Evolutionary conservation across 805 yeast genomes (phyloP).

Genomic region (Saccharomyces mikatae): DNA sequence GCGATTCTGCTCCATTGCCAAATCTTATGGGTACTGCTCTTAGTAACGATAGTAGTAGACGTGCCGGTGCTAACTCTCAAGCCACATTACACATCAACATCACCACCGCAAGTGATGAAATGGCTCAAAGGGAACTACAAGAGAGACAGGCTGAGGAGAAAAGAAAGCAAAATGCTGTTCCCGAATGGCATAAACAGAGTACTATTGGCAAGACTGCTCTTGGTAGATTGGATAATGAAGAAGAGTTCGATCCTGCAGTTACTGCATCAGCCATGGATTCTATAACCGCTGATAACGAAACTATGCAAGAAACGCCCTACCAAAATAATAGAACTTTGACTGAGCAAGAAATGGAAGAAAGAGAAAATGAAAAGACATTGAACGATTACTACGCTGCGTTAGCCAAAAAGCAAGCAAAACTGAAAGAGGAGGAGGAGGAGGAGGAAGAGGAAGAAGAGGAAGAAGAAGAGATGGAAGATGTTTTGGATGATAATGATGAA

Average conservation of each 20-base stretch:
- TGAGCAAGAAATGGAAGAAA: conserved; percentile 42
- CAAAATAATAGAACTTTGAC: conserved; percentile 18
- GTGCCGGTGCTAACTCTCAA: conserved; percentile 57
- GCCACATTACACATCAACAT: conserved; percentile 87
- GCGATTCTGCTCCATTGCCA: conserved; percentile 23
- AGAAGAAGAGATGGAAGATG: conserved; percentile 43
- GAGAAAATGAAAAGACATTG: conserved; percentile 64
- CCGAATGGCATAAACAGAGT: conserved; percentile 90
- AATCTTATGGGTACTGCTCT: conserved; percentile 23
- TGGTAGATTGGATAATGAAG: conserved; percentile 49
- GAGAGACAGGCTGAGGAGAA: conserved; percentile 60
- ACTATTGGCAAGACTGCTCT: conserved; percentile 69
- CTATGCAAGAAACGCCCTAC: conserved; percentile 2
- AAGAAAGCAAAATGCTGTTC: conserved; percentile 87
- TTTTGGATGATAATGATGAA: conserved; percentile 34
- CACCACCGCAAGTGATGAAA: conserved; percentile 77
- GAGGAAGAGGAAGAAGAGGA: conserved; percentile 40
- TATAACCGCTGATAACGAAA: conserved; percentile 4
- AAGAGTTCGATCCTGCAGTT: conserved; percentile 30
- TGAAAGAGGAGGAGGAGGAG: conserved; percentile 50
- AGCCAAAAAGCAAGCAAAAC: conserved; percentile 60
- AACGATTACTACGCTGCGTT: conserved; percentile 71
- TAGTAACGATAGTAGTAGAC: conserved; percentile 36
- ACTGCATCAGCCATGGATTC: conserved; percentile 14
- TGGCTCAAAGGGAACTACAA: conserved; percentile 54